Evolutionary conservation across 192 early-diverging fungal species (phyloP).

Genomic region (Coemansia brasiliensis): DNA sequence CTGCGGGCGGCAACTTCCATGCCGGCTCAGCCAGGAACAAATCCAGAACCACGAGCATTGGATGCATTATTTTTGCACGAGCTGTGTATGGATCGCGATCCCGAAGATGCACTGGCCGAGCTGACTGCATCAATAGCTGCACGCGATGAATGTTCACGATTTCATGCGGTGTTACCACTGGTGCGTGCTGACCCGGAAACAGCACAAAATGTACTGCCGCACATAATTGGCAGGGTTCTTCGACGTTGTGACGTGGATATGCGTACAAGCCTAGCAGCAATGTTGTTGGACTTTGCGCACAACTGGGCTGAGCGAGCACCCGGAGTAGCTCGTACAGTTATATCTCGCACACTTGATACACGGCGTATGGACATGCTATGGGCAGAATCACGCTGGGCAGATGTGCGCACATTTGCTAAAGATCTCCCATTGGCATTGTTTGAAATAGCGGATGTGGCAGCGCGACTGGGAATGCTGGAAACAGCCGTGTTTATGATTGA

Average conservation of each 20-base stretch:
- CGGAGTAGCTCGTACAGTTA: slow-evolving; percentile 24
- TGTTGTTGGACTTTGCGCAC: slow-evolving; percentile 47
- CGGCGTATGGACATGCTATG: slow-evolving; percentile 20
- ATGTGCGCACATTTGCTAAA: slow-evolving; percentile 41
- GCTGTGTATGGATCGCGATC: slow-evolving; percentile 19
- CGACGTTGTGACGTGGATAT: background rate
- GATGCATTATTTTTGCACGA: slow-evolving; percentile 24
- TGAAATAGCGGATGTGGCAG: slow-evolving; percentile 46
- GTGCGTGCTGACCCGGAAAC: slow-evolving; percentile 29
- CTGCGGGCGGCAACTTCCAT: slow-evolving; percentile 22
- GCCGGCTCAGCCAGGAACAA: slow-evolving; percentile 12
- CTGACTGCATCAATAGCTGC: slow-evolving; percentile 31
- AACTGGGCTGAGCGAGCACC: slow-evolving; percentile 45
- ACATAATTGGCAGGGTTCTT: slow-evolving; percentile 26
- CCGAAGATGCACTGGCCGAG: slow-evolving; percentile 25
- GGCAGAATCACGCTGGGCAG: slow-evolving; percentile 12
- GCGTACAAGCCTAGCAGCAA: slow-evolving; percentile 29
- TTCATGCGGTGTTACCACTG: slow-evolving; percentile 24
- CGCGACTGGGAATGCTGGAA: slow-evolving; percentile 31
- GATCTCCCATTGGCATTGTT: slow-evolving; percentile 44
- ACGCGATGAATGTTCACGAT: slow-evolving; percentile 12
- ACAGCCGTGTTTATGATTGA: slow-evolving; percentile 49
- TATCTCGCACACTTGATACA: slow-evolving; percentile 24
- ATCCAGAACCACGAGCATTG: slow-evolving; percentile 4
- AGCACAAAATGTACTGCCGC: slow-evolving; percentile 35